phyloP scores from a whole-genome alignment of 768 basidiomycete species.

The Pholiota conissans region DNA sequence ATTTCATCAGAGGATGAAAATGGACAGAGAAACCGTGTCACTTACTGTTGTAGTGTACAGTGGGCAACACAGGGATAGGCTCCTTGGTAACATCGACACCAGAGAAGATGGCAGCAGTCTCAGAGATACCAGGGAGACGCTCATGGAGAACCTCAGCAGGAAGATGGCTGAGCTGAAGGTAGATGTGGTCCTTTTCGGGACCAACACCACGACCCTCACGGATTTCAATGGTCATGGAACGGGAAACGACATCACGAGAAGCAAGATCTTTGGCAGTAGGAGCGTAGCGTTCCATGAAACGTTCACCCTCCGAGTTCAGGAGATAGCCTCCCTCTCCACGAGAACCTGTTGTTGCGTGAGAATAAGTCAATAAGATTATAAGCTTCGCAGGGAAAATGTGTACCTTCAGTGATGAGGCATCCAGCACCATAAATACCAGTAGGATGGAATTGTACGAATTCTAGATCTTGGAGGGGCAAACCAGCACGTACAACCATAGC shows the following conservation, averaged over 20 bases:
- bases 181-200: slow-evolving; percentile 96
- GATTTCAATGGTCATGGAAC: slow-evolving; percentile 98
- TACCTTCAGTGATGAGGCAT: slow-evolving; percentile 97
- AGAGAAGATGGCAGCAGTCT: slow-evolving; percentile 98
- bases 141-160: slow-evolving; percentile 95
- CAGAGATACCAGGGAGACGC: slow-evolving; percentile 97
- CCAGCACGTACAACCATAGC: slow-evolving; percentile 98
- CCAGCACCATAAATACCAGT: slow-evolving; percentile 99
- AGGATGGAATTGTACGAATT: slow-evolving; percentile 99
- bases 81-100: slow-evolving; percentile 99
- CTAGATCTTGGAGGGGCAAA: slow-evolving; percentile 92
- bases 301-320: slow-evolving; percentile 97
- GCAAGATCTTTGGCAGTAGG: slow-evolving; percentile 99
- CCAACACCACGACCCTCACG: slow-evolving; percentile 99
- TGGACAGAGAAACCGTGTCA: slow-evolving; percentile 10
- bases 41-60: slow-evolving; percentile 98
- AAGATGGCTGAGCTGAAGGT: slow-evolving; percentile 94
- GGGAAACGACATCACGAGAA: slow-evolving; percentile 98
- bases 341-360: slow-evolving; percentile 60
- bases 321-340: slow-evolving; percentile 99
- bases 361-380: background rate
- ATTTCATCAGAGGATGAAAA: slow-evolving; percentile 1
- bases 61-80: slow-evolving; percentile 97
- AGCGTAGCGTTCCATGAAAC: slow-evolving; percentile 99
- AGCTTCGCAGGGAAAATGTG: background rate